Evolutionary conservation across 179 eudicot species (phyloP), one percentile per base, ranked within the genome.

Genomic region (Vitellaria paradoxa): DNA sequence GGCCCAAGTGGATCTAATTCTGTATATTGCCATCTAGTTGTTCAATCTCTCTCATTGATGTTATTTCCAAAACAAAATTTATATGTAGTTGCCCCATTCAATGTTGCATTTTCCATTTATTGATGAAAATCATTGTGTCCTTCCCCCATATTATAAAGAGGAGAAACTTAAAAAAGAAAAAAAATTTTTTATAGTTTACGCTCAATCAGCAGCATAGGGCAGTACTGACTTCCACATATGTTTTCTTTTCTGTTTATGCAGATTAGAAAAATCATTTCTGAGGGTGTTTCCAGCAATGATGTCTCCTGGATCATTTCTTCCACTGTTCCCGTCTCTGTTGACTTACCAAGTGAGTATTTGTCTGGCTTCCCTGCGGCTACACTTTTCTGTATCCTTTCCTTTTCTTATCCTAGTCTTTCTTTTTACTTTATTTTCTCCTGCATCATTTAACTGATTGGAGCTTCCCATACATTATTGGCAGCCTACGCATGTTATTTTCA

Each of bases 221-320:
- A 26, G 21, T 20, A 55, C 75, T 80, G 57, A 67, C 74, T 63
- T 65, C 68, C 37, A 17, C 46, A 64, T 59, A 20, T 46, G 12
- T 52, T 15, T 53, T 13, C 18, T 24, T 37, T 45, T 65, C 77
- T 55, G 70, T 24, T 24, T n/a, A 15, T 77, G 76, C 93, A 96
- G 99, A 85, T 79, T 96, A 73, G 94, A 86, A 81, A 88, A 89
- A 72, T 80, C 84, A 70, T 96, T 92, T 85, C 77, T 86, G 66
- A 85, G 79, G 82, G 84, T 96, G 66, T 90, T 94, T 80, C 91
- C 98, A 70, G 89, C 87, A 67, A 82, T 96, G 79, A 87, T 94
- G 77, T 90, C 96, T 67, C 93, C 92, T 66, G 98, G 98, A 53
- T 91, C 99, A 76, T 91, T 94, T 83, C 91, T 96, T 85, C 97